Conservation (phyloP, 176 grass and related monocot species). For the Triticum turgidum region DNA sequence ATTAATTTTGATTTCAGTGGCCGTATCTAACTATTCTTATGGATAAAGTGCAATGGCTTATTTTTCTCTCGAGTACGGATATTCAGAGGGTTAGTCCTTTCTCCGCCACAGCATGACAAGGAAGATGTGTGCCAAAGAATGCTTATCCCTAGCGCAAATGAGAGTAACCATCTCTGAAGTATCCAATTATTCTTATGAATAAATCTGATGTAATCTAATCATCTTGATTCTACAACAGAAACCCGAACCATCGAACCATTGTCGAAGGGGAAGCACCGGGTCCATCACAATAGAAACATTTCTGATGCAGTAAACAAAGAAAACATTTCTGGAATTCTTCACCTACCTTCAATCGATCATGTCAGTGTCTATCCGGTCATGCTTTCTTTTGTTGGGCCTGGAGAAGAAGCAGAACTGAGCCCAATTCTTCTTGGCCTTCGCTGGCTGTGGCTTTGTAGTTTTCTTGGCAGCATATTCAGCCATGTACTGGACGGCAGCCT, state of each 20-base stretch:
- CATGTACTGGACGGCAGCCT: constrained; percentile 94
- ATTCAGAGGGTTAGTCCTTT: constrained; percentile 2
- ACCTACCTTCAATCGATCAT: constrained; percentile 43
- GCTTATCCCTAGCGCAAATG: not conserved
- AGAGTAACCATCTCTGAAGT: not conserved
- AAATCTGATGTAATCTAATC: constrained; percentile 11
- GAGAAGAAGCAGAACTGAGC: constrained; percentile 81
- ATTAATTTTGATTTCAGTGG: not conserved
- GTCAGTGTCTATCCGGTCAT: constrained; percentile 55
- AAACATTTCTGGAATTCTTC: not conserved
- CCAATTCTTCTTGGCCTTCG: constrained; percentile 76
- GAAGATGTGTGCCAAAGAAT: not conserved
- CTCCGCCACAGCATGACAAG: not conserved
- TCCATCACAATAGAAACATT: constrained; percentile 1
- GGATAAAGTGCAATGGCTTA: not conserved
- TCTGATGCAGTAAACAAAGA: not conserved
- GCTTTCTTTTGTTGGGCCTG: constrained; percentile 96
- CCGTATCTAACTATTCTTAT: constrained; percentile 1
- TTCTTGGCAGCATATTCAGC: constrained; percentile 59
- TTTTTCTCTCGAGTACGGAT: not conserved
- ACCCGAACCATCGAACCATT: constrained; percentile 5
- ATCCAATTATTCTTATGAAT: too few relatives aligned
- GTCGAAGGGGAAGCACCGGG: not conserved
- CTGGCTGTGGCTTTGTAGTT: constrained; percentile 51
- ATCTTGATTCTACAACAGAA: constrained; percentile 3